phyloP scores from a whole-genome alignment of 768 basidiomycete species.

The Pleurotus eryngii region DNA sequence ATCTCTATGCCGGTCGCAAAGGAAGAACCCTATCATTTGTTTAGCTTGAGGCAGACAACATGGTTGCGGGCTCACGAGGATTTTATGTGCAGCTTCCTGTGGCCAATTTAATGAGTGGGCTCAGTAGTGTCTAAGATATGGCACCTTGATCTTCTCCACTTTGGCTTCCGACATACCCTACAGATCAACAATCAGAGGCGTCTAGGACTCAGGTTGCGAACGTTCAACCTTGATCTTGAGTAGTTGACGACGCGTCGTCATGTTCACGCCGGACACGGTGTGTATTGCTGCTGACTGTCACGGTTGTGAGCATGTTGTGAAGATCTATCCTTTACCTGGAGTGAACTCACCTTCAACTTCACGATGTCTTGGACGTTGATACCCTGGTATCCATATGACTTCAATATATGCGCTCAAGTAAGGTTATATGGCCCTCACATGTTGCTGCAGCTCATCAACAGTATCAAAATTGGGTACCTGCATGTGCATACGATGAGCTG shows the following conservation, averaged over 20 bases:
- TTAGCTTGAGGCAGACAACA: constrained; percentile 1
- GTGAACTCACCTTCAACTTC: constrained; percentile 72
- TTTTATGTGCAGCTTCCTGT: constrained; percentile 88
- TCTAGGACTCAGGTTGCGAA: not conserved
- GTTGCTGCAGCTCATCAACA: constrained; percentile 83
- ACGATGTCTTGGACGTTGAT: constrained; percentile 95
- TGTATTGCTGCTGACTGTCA: constrained; percentile 73
- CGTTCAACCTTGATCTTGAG: constrained; percentile 83
- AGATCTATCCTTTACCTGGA: constrained; percentile 5
- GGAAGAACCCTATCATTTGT: constrained; percentile 66
- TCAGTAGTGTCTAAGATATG: not conserved
- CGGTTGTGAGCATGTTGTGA: not conserved
- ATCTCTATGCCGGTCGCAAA: constrained; percentile 91
- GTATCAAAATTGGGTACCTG: constrained; percentile 68
- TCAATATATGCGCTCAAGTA: constrained; percentile 13
- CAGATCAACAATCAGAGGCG: not conserved
- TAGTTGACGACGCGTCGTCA: constrained; percentile 87
- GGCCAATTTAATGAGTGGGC: not conserved
- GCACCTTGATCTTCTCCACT: constrained; percentile 93
- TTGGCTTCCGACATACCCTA: constrained; percentile 97
- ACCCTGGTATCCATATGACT: constrained; percentile 47
- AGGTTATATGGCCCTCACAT: constrained; percentile 39
- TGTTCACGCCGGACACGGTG: constrained; percentile 83
- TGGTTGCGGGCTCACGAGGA: constrained; percentile 48
- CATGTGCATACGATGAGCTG: not conserved